These are phyloP conservation scores for Venturia oleaginea DNA, from an alignment of 2,329 filamentous ascomycete species.

Conservation along the genomic window DNA sequence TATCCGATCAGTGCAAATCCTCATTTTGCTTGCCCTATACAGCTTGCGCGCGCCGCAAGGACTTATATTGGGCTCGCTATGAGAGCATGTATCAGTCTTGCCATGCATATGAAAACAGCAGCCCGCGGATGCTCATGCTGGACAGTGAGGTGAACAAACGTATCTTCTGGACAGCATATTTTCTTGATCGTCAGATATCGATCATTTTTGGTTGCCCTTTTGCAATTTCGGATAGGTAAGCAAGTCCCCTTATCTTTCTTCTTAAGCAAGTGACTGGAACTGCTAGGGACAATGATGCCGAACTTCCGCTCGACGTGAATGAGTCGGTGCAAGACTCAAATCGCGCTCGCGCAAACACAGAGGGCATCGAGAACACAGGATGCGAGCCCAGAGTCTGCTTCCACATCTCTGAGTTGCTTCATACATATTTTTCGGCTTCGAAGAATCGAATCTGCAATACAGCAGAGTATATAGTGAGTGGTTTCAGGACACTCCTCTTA, in stretches of 20 bases:
- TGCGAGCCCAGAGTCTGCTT: constrained; percentile 7
- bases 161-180: constrained; percentile 29
- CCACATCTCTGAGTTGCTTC: constrained; percentile 23
- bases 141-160: constrained; percentile 24
- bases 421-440: constrained; percentile 17
- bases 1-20: constrained; percentile 25
- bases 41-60: constrained; percentile 28
- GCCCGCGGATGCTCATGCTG: constrained; percentile 15
- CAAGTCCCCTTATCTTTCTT: too few relatives aligned
- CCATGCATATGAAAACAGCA: constrained; percentile 21
- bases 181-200: constrained; percentile 27
- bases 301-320: constrained; percentile 21
- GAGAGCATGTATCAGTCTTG: constrained; percentile 25
- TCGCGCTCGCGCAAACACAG: constrained; percentile 1
- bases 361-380: constrained; percentile 7
- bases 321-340: constrained; percentile 17
- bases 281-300: constrained; percentile 16
- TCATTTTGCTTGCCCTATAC: constrained; percentile 27
- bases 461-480: constrained; percentile 16
- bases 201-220: constrained; percentile 28
- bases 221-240: constrained; percentile 27
- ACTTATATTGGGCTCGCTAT: constrained; percentile 26
- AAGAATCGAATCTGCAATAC: constrained; percentile 17
- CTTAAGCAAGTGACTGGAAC: too few relatives aligned
- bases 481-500: not conserved